Percentiles rank a stretch among this genome's conserved stretches.
Conservation (phyloP, 495 filamentous ascomycete species). For the Neurospora sp. region DNA sequence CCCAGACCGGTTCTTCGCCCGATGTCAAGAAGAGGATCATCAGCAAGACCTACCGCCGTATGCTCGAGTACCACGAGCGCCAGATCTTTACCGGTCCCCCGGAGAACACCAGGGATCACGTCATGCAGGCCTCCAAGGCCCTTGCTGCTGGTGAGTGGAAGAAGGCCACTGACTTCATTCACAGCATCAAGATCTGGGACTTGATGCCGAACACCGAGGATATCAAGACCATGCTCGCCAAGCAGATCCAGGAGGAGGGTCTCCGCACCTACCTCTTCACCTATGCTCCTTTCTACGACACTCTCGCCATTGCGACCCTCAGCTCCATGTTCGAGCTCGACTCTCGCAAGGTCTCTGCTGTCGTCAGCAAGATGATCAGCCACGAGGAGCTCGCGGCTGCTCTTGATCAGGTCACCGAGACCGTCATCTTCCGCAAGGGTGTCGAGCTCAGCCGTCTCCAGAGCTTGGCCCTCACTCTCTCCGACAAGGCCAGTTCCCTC, state of each 20-base stretch:
- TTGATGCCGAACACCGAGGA: conserved; percentile 80
- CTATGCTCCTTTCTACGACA: conserved; percentile 98
- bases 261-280: conserved; percentile 98
- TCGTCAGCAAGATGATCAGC: conserved; percentile 98
- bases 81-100: conserved; percentile 98
- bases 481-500: conserved; percentile 89
- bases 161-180: conserved; percentile 83
- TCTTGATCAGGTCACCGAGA: conserved; percentile 93
- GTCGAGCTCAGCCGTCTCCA: conserved; percentile 95
- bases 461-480: conserved; percentile 84
- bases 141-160: conserved; percentile 97
- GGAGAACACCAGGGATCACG: conserved; percentile 96
- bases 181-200: conserved; percentile 99
- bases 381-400: conserved; percentile 96
- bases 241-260: conserved; percentile 97
- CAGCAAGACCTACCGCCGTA: conserved; percentile 98
- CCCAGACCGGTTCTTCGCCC: conserved; percentile 89
- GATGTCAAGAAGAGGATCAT: conserved; percentile 97
- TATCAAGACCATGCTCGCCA: conserved; percentile 92
- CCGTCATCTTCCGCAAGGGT: conserved; percentile 98
- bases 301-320: conserved; percentile 73
- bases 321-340: conserved; percentile 93
- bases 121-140: conserved; percentile 97
- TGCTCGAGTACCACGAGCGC: conserved; percentile 98
- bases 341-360: conserved; percentile 79